Evolutionary conservation across 2,329 filamentous ascomycete genomes (phyloP), one percentile per base, ranked within the genome.

Genomic region (Ilyonectria robusta): DNA sequence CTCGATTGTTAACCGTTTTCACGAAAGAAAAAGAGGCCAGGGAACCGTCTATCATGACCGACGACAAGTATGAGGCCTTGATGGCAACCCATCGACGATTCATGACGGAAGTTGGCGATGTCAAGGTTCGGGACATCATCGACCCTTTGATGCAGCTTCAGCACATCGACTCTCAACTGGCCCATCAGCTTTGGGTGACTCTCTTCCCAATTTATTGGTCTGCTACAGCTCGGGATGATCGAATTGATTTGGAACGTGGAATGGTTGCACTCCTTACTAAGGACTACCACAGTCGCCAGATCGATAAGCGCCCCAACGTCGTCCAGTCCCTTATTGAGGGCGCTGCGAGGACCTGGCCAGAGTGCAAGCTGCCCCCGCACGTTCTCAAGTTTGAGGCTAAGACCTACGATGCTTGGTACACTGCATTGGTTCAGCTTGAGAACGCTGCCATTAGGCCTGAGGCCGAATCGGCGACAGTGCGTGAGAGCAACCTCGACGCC

Each of bases 361-460:
- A 93, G 23, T 97, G 96, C 82, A 97, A 96, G 81, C 91, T 99
- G 56, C 96, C 96, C 7, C 94, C 96, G 0, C 96, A 99, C 77
- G 94, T 98, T 42, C 90, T 99, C 83, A 99, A 99, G 78, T 98
- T 95, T 74, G 88, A 97, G 62, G 95, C 94, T 21, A 94, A 93
- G 79, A 97, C 94, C 0, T 99, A 97, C 78, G 95, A 98, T 80
- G 93, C 92, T 1, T 99, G 96, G 97, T 99, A 99, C 78, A 95
- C 94, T n/a, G 94, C 94, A 15, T 88, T 97, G 23, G 91, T 92
- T 15, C 95, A 96, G 75, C 89, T 99, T 69, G 96, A 99, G 80
- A 94, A 97, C 65, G 90, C 93, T 31, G 94, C 94, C 9, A 92
- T 97, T 76, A 91, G 91, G 58, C 95, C 96, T 0, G 88, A 94